Conservation (phyloP, 768 basidiomycete genomes). For the Tylopilus vinaceipallidus region DNA sequence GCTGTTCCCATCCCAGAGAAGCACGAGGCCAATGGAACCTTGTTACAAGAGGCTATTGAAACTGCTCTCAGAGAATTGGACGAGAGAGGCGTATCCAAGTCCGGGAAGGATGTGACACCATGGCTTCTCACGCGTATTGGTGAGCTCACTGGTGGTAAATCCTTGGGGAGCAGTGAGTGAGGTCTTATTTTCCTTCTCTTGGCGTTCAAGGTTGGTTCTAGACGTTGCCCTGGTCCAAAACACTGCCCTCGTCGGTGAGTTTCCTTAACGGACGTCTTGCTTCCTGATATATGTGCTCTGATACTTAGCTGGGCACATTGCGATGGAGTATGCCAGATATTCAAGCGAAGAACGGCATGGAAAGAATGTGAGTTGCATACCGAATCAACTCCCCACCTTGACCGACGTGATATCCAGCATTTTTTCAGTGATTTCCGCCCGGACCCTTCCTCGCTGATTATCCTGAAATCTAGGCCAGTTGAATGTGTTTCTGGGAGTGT, state of each 20-base stretch:
- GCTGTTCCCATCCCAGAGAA: constrained; percentile 87
- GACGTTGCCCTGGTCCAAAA: constrained; percentile 91
- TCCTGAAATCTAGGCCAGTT: background rate
- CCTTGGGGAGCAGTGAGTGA: constrained; percentile 65
- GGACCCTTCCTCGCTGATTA: background rate
- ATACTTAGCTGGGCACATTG: constrained; percentile 70
- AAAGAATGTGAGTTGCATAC: constrained; percentile 16
- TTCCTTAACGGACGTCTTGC: background rate
- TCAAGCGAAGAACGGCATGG: constrained; percentile 16
- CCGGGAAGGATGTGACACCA: constrained; percentile 91
- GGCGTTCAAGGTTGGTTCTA: constrained; percentile 22
- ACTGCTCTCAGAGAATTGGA: constrained; percentile 84
- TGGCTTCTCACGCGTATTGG: constrained; percentile 86
- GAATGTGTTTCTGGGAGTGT: background rate
- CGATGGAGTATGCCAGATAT: constrained; percentile 68
- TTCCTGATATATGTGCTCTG: background rate
- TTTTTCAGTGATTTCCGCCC: background rate
- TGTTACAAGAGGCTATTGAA: constrained; percentile 76
- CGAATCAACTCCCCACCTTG: background rate
- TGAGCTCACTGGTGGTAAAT: constrained; percentile 75
- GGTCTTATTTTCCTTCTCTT: background rate
- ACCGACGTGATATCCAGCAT: constrained; percentile 10
- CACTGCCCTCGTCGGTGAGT: constrained; percentile 76
- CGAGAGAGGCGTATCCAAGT: constrained; percentile 69
- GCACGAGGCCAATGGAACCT: constrained; percentile 62